Conservation (phyloP, 768 basidiomycete genomes). For the Russula virescens region DNA sequence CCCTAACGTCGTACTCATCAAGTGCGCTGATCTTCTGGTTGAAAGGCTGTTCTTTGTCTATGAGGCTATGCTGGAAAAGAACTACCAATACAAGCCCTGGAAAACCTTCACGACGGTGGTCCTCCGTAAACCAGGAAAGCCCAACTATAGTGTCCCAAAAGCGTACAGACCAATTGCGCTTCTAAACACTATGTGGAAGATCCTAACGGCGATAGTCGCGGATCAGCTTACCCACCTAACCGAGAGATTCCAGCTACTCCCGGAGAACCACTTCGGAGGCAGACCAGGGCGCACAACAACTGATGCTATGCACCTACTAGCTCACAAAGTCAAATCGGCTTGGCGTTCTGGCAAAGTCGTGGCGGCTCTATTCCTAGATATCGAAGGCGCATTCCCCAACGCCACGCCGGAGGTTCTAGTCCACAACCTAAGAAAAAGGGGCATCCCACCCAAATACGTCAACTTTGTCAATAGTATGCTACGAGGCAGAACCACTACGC, state of each 20-base stretch:
- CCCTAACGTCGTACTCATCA: neutral
- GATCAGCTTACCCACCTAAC: neutral
- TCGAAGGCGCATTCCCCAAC: neutral
- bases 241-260: constrained; percentile 11
- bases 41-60: neutral
- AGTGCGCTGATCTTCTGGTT: neutral
- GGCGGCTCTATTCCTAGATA: neutral
- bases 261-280: constrained; percentile 22
- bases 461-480: neutral
- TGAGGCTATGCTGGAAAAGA: rapidly evolving
- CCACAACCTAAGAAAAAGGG: neutral
- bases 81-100: neutral
- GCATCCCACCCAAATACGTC: neutral
- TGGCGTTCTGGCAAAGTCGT: constrained; percentile 26
- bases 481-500: too few species aligned
- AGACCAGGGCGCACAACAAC: constrained; percentile 20
- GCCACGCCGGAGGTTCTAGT: neutral
- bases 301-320: constrained; percentile 28
- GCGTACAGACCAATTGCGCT: neutral
- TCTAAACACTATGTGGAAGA: constrained; percentile 2
- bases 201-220: neutral
- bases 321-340: constrained; percentile 25
- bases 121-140: constrained; percentile 22
- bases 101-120: neutral
- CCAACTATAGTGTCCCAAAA: neutral